Conservation (phyloP, 441 rosid species). For the Flueggea neowawraea region DNA sequence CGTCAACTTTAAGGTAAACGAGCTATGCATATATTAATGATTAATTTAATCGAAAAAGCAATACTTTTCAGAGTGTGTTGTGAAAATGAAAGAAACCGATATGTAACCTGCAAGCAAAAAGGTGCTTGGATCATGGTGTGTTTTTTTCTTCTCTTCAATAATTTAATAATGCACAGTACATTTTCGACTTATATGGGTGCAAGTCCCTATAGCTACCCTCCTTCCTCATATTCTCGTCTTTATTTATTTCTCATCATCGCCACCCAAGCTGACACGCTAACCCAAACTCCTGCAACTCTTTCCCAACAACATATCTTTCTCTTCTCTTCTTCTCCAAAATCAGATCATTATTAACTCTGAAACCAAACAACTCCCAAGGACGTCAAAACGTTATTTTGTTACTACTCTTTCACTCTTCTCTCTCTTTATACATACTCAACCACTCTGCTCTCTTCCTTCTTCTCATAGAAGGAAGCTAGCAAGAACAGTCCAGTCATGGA, state of each 20-base stretch:
- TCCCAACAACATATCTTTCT: background rate
- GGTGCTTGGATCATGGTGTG: conserved; percentile 29
- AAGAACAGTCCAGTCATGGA: conserved; percentile 24
- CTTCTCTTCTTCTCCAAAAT: conserved; percentile 3
- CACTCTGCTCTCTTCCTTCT: conserved; percentile 5
- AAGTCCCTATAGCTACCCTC: background rate
- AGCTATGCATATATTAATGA: background rate
- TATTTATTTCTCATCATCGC: background rate
- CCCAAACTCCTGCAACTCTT: too few species aligned
- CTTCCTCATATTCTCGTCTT: background rate
- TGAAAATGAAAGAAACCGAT: background rate
- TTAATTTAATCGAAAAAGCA: background rate
- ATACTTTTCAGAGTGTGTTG: background rate
- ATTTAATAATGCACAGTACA: conserved; percentile 3
- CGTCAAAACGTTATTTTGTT: conserved; percentile 16
- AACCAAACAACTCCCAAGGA: conserved; percentile 10
- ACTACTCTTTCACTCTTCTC: conserved; percentile 9
- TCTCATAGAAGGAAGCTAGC: conserved; percentile 10
- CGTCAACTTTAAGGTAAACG: background rate
- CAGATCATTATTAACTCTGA: conserved; percentile 5
- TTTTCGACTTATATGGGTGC: background rate
- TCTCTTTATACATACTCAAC: background rate
- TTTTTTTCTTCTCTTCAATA: conserved; percentile 23
- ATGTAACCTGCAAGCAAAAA: conserved; percentile 25
- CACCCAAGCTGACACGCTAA: background rate